Conservation (phyloP, 305 asterid species). For the Coffea humblotiana region DNA sequence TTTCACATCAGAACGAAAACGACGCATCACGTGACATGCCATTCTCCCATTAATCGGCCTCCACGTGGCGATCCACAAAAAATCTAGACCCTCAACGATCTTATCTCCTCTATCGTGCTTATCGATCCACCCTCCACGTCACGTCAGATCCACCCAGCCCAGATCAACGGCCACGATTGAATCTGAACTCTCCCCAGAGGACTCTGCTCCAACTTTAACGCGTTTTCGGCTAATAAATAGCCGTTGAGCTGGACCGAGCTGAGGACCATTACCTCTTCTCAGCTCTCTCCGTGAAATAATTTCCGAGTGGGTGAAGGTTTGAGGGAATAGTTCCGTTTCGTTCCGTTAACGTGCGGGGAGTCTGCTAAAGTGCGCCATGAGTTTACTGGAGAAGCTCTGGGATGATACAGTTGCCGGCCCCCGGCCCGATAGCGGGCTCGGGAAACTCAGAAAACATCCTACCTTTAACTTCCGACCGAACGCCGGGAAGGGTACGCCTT, state of each 20-base stretch:
- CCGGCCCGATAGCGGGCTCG: slow-evolving; percentile 84
- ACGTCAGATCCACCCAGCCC: slow-evolving; percentile 22
- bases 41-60: neutral
- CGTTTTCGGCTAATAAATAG: slow-evolving; percentile 43
- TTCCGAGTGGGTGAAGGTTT: neutral
- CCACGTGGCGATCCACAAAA: slow-evolving; percentile 30
- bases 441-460: slow-evolving; percentile 72
- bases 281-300: neutral
- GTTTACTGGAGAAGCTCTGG: slow-evolving; percentile 81
- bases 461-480: slow-evolving; percentile 57
- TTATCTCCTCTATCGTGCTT: slow-evolving; percentile 51
- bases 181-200: slow-evolving; percentile 17
- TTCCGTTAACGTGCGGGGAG: neutral
- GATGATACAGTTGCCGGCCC: slow-evolving; percentile 93
- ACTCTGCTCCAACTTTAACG: slow-evolving; percentile 38
- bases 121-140: slow-evolving; percentile 43
- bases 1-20: neutral
- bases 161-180: slow-evolving; percentile 42
- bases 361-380: slow-evolving; percentile 40
- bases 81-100: slow-evolving; percentile 34
- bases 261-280: neutral
- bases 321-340: neutral
- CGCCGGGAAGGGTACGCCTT: slow-evolving; percentile 74
- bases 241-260: slow-evolving; percentile 12
- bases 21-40: slow-evolving; percentile 44